phyloP scores from a whole-genome alignment of 495 filamentous ascomycete species.

The Cudoniella acicularis region DNA sequence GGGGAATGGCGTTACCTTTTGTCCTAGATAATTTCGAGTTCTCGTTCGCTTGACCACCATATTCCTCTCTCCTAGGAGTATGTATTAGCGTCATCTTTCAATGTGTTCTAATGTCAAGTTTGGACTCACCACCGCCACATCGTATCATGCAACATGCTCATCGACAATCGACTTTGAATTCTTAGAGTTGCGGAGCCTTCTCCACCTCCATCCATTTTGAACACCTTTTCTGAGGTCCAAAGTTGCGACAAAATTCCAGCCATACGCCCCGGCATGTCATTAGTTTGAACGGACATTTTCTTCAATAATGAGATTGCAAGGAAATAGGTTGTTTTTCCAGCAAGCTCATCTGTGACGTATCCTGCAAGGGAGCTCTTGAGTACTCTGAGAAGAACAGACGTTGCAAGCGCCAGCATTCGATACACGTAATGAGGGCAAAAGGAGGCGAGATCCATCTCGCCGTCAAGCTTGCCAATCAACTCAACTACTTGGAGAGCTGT shows the following conservation, averaged over 20 bases:
- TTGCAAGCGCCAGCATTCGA: not conserved
- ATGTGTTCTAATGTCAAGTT: not conserved
- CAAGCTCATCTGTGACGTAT: not conserved
- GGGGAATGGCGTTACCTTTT: not conserved
- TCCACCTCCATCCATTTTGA: not conserved
- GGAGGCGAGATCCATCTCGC: not conserved
- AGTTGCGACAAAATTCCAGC: not conserved
- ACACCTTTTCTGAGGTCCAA: not conserved
- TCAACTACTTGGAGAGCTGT: not conserved
- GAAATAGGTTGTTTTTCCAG: not conserved
- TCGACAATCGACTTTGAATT: not conserved
- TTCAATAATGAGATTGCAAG: not conserved
- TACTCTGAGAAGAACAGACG: not conserved
- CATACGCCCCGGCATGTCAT: constrained; percentile 3
- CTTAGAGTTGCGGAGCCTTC: not conserved
- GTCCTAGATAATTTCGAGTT: not conserved
- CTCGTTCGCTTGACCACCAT: not conserved
- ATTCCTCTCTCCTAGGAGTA: not conserved
- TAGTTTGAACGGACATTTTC: not conserved
- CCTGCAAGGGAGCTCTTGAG: not conserved
- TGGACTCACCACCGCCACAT: not conserved
- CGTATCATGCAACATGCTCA: not conserved
- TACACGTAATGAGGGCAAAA: not conserved
- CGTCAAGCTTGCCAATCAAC: not conserved
- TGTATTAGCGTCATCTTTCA: not conserved